Evolutionary conservation across 148 eudicot genomes (phyloP).

Genomic region (Arctostaphylos glauca): DNA sequence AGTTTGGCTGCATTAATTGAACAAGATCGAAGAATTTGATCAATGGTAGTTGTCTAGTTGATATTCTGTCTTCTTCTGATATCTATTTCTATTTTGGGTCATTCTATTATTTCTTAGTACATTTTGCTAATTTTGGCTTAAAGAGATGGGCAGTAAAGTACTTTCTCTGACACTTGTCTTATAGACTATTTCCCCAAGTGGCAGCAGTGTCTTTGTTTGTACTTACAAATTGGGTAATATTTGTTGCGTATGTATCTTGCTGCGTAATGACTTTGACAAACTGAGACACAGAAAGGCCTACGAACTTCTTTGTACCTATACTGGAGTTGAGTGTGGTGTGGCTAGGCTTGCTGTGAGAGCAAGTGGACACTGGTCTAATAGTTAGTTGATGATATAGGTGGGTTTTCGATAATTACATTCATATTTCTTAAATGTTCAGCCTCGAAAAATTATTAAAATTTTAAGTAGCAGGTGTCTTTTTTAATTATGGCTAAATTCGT

Average conservation of each 20-base stretch:
- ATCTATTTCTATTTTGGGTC: neutral
- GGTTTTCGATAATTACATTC: too few relatives aligned
- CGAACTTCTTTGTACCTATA: neutral
- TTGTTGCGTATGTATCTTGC: neutral
- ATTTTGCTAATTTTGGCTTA: too few relatives aligned
- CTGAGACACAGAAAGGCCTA: neutral
- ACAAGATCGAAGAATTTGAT: constrained; percentile 1
- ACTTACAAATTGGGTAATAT: neutral
- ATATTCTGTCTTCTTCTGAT: neutral
- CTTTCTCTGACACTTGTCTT: neutral
- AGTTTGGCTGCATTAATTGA: neutral
- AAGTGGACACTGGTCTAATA: neutral
- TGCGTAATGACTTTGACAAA: neutral
- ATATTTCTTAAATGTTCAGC: too few relatives aligned
- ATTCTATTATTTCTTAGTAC: neutral
- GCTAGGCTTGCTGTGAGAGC: neutral
- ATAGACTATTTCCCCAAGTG: neutral
- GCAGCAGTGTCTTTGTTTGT: neutral
- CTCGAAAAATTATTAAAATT: too few relatives aligned
- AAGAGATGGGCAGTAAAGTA: neutral
- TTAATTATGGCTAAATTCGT: neutral
- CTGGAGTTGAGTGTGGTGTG: neutral
- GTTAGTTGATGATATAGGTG: too few relatives aligned
- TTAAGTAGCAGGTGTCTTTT: neutral
- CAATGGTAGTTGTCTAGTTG: neutral